Percentiles rank a stretch among this genome's conserved stretches.
These are phyloP conservation scores for Ogataea thermomethanolica DNA, from an alignment of 805 yeast species.

Conservation along the genomic window DNA sequence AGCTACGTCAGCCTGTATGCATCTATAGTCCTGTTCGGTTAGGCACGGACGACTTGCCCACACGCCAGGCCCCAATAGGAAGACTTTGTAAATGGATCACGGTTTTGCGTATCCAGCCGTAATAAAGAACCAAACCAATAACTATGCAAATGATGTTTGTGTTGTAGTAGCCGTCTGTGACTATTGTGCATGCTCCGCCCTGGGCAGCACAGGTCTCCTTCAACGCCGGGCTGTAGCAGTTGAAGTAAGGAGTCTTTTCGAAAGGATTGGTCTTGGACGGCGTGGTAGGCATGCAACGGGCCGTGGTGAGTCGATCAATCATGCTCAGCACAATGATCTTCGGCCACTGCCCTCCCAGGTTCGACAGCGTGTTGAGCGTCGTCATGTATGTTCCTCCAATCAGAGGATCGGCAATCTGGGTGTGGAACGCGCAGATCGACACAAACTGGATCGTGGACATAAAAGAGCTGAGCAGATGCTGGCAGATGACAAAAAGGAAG, in stretches of 20 bases:
- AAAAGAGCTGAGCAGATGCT: constrained; percentile 82
- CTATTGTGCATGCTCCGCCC: constrained; percentile 53
- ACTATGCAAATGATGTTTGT: constrained; percentile 71
- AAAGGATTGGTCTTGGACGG: constrained; percentile 23
- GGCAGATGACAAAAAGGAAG: constrained; percentile 70
- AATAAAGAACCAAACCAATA: constrained; percentile 62
- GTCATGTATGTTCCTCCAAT: constrained; percentile 99
- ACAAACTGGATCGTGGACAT: constrained; percentile 96
- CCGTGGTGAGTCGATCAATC: constrained; percentile 73
- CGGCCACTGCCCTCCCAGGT: constrained; percentile 98
- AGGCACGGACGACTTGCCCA: constrained; percentile 26
- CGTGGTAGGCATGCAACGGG: constrained; percentile 48
- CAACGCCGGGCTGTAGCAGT: constrained; percentile 30
- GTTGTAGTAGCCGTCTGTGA: constrained; percentile 79
- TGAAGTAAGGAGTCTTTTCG: constrained; percentile 24
- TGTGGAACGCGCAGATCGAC: constrained; percentile 90
- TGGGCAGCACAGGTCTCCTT: constrained; percentile 48
- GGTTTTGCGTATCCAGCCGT: constrained; percentile 61
- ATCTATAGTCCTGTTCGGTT: constrained; percentile 10
- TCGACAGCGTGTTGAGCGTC: constrained; percentile 83
- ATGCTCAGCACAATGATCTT: constrained; percentile 70
- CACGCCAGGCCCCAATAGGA: constrained; percentile 78
- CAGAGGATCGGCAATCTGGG: constrained; percentile 89
- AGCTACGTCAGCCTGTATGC: constrained; percentile 50
- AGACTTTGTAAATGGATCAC: constrained; percentile 64